Evolutionary conservation across 257 asterid genomes (phyloP), one percentile per base, ranked within the genome.

Genomic region (Scutellaria baicalensis): DNA sequence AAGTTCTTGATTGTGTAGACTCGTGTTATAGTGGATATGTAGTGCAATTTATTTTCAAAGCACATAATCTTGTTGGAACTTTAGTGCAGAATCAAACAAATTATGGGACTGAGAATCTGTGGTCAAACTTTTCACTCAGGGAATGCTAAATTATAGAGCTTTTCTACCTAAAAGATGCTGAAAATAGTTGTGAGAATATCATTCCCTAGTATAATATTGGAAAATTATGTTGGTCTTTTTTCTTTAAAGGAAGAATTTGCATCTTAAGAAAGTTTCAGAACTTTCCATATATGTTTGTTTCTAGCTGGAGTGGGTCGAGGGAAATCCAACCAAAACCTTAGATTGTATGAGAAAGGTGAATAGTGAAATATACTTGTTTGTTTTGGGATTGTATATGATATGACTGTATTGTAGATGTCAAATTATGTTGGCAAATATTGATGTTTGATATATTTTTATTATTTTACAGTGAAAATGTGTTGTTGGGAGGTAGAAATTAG

Each of bases 121-220:
- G 10, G 71, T 69, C 58, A 61, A 74, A 78, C 65, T 68, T 68
- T 33, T 20, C 52, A 52, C 42, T 48, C 58, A 43, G 44, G 55
- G 74, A 70, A 65, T 59, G 48, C 59, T 78, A 50, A 43, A 61
- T 59, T 51, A 33, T 59, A 69, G 65, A 67, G 72, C 54, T 50
- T 68, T 71, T 23, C 40, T 42, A 39, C 43, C 17, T 40, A 17
- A 48, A 66, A 70, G 76, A 72, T 75, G 74, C 75, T 66, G 68
- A 59, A 31, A 44, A 48, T 64, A 38, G 62, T 71, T 78, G 42
- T 60, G 73, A 59, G 72, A 66, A 48, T 70, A 59, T 61, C 51
- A 77, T 66, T 70, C 69, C 59, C 40, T 59, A 17, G 33, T 35
- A 52, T 77, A 40, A 52, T 49, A 55, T 73, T 57, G 64, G 66